Conservation (phyloP, 768 basidiomycete species). For the Hirschioporus abietinus region DNA sequence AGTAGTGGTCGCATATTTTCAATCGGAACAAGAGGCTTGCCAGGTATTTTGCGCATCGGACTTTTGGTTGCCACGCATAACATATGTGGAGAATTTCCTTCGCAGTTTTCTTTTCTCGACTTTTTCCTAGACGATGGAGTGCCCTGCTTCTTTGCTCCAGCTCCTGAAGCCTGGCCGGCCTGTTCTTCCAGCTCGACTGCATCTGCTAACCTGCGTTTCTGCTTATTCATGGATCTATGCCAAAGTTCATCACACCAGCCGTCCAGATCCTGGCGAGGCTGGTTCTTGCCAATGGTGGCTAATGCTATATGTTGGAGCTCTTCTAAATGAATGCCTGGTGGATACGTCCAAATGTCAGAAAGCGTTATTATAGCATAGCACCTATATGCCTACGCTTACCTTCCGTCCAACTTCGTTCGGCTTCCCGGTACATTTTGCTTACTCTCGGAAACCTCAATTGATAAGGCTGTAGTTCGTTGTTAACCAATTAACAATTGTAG, state of each 20-base stretch:
- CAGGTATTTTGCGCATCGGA: conserved; percentile 16
- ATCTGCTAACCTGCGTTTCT: neutral
- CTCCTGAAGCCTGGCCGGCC: conserved; percentile 34
- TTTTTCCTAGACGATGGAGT: conserved; percentile 30
- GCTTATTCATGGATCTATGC: conserved; percentile 7
- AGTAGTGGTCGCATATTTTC: neutral
- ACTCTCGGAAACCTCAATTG: conserved; percentile 82
- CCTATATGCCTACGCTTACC: conserved; percentile 17
- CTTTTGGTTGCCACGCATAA: conserved; percentile 18
- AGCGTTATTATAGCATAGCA: neutral
- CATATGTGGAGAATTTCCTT: conserved; percentile 30
- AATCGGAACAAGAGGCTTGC: conserved; percentile 1
- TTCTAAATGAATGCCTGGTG: conserved; percentile 30
- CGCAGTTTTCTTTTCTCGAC: conserved; percentile 35
- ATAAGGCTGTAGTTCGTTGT: conserved; percentile 49
- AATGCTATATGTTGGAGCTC: conserved; percentile 52
- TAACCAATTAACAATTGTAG: neutral
- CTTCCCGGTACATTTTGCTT: conserved; percentile 55
- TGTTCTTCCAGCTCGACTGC: conserved; percentile 21
- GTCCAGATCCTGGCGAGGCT: conserved; percentile 42
- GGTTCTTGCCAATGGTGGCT: conserved; percentile 48
- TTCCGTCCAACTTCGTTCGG: conserved; percentile 64
- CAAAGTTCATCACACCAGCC: conserved; percentile 39
- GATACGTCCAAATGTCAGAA: neutral
- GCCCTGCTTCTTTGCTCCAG: neutral